phyloP scores from a whole-genome alignment of 192 early-diverging fungal species.

The Dissophora globulifera region DNA sequence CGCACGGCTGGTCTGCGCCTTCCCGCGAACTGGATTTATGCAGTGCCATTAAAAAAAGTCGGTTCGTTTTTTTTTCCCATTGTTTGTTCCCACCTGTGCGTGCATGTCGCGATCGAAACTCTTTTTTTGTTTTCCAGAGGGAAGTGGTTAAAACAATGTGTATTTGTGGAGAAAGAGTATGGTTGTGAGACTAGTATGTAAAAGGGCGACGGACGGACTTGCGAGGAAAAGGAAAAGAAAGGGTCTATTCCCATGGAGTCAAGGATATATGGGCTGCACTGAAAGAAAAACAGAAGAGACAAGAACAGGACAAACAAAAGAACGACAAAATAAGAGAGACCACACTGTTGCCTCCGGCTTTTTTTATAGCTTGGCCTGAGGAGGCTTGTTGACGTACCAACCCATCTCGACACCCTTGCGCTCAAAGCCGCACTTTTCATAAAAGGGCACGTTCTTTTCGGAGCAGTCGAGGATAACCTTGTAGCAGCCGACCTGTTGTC shows the following conservation, averaged over 20 bases:
- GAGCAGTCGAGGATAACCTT: constrained; percentile 77
- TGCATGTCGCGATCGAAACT: too few species aligned
- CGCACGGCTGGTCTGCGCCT: too few species aligned
- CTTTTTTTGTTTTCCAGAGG: too few species aligned
- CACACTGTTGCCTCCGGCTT: not conserved
- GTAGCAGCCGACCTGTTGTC: constrained; percentile 82
- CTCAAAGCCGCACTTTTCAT: constrained; percentile 86
- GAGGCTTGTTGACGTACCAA: constrained; percentile 63
- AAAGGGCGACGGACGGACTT: too few species aligned
- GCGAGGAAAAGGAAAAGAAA: not conserved
- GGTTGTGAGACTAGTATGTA: too few species aligned
- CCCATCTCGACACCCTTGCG: constrained; percentile 79
- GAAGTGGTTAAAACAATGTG: too few species aligned
- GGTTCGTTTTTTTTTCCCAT: too few species aligned
- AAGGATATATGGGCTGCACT: constrained; percentile 5
- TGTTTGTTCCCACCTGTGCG: too few species aligned
- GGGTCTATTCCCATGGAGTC: not conserved
- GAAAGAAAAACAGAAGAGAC: not conserved
- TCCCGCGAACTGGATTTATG: too few species aligned
- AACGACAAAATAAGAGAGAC: not conserved
- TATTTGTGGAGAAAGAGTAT: too few species aligned
- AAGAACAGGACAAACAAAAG: not conserved
- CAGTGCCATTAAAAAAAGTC: too few species aligned
- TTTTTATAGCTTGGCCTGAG: constrained; percentile 29
- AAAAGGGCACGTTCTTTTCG: constrained; percentile 86